phyloP scores from a whole-genome alignment of 176 grass and related monocot genomes.

The Bolboschoenus planiculmis region DNA sequence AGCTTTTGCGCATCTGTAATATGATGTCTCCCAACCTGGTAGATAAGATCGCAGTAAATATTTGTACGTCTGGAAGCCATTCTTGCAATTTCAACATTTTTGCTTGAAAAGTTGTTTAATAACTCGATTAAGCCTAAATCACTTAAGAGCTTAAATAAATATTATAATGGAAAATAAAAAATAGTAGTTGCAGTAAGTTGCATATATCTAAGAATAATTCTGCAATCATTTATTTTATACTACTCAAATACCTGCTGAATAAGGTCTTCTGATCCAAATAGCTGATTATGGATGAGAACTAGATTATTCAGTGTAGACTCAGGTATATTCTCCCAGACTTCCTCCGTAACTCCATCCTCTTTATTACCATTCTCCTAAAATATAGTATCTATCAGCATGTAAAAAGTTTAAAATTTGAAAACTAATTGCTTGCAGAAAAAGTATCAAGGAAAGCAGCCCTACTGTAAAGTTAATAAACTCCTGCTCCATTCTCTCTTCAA shows the following conservation, averaged over 20 bases:
- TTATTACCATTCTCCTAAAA: constrained; percentile 45
- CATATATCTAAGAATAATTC: background rate
- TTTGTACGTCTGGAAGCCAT: background rate
- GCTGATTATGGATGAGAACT: constrained; percentile 55
- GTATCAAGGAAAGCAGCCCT: constrained; percentile 4
- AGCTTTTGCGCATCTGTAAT: constrained; percentile 60
- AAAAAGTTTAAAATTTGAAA: background rate
- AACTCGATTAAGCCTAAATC: no score
- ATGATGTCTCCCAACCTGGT: constrained; percentile 41
- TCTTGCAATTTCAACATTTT: background rate
- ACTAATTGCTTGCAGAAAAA: background rate
- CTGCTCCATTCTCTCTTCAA: constrained; percentile 55
- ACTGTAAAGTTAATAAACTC: constrained; percentile 50
- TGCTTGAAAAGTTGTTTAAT: no score
- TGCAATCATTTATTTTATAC: constrained; percentile 15
- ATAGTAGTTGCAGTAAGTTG: no score
- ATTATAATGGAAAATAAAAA: no score
- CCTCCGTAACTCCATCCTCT: constrained; percentile 36
- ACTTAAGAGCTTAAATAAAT: no score
- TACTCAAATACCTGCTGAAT: constrained; percentile 54
- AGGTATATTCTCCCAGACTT: constrained; percentile 60
- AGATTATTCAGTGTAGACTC: constrained; percentile 58
- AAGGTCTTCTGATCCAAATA: constrained; percentile 76
- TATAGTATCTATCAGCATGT: constrained; percentile 7
- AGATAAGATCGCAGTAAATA: constrained; percentile 1